Percentiles rank a stretch among this genome's conserved stretches.
Evolutionary conservation across 345 rosid genomes (phyloP).

Genomic region (Trapa bicornis): DNA sequence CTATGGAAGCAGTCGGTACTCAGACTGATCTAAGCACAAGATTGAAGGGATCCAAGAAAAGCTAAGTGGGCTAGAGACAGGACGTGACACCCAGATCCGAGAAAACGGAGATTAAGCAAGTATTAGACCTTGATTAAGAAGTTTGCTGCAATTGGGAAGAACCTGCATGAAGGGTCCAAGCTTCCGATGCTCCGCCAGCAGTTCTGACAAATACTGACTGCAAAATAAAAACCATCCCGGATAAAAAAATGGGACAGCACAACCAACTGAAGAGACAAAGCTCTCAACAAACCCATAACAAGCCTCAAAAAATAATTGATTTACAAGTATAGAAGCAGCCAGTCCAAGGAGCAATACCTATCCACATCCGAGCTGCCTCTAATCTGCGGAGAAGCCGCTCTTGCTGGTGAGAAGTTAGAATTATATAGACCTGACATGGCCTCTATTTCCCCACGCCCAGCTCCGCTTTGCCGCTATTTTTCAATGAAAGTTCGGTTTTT

Average conservation of each 20-base stretch:
- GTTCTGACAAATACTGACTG: constrained; percentile 82
- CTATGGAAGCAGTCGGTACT: not conserved
- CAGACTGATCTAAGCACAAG: not conserved
- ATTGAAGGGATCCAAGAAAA: not conserved
- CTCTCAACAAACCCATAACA: not conserved
- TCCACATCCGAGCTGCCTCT: constrained; percentile 78
- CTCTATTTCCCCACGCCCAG: constrained; percentile 3
- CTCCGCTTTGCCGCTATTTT: not conserved
- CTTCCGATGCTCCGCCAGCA: constrained; percentile 92
- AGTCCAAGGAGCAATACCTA: constrained; percentile 28
- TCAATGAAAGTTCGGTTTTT: not conserved
- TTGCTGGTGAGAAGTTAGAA: constrained; percentile 81
- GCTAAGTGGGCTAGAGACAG: not conserved
- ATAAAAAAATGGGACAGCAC: constrained; percentile 19
- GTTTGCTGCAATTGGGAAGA: constrained; percentile 84
- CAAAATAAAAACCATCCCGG: constrained; percentile 14
- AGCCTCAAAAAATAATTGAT: not conserved
- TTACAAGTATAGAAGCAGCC: not conserved
- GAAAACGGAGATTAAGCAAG: not conserved
- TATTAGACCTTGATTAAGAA: constrained; percentile 74
- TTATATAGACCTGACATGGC: constrained; percentile 88
- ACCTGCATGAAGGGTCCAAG: constrained; percentile 93
- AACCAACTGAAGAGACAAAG: constrained; percentile 4
- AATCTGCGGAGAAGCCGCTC: constrained; percentile 95
- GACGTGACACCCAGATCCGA: constrained; percentile 47